Evolutionary conservation across 1,284 basidiomycete species (phyloP).

Genomic region (Agroathelia rolfsii): DNA sequence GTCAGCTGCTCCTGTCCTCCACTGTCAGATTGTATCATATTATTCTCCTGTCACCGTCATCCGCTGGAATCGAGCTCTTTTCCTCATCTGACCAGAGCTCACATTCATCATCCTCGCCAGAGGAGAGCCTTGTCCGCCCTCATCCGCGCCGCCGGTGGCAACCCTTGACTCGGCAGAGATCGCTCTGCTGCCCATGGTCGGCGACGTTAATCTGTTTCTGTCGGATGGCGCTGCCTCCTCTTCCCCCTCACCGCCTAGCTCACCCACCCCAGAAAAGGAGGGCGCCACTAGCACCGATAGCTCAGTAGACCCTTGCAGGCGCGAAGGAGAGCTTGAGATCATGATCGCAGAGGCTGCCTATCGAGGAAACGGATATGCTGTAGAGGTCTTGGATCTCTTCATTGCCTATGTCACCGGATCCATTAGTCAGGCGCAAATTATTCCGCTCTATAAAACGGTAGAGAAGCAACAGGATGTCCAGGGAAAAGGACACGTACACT

Average conservation of each 20-base stretch:
- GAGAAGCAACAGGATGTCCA: too few relatives aligned
- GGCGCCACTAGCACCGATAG: too few relatives aligned
- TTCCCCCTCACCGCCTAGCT: conserved; percentile 1
- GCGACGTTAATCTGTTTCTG: conserved; percentile 89
- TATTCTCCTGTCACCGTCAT: too few relatives aligned
- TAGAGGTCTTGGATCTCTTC: conserved; percentile 57
- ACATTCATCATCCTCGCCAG: conserved; percentile 83
- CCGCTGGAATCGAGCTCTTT: too few relatives aligned
- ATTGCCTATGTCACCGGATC: conserved; percentile 47
- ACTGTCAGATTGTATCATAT: conserved; percentile 4
- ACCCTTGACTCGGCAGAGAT: conserved; percentile 31
- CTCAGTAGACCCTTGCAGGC: too few relatives aligned
- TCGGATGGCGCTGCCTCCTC: conserved; percentile 34
- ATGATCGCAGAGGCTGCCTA: conserved; percentile 75
- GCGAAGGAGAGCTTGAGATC: conserved; percentile 58
- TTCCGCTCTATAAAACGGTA: too few relatives aligned
- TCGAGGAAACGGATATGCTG: conserved; percentile 58
- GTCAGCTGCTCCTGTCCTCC: conserved; percentile 14
- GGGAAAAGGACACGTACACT: too few relatives aligned
- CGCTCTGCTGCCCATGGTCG: conserved; percentile 63
- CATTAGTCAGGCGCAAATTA: conserved; percentile 10
- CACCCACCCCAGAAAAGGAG: conserved; percentile 10
- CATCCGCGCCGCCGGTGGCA: conserved; percentile 5
- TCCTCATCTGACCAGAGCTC: conserved; percentile 42
- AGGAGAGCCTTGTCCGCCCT: conserved; percentile 21